These are phyloP conservation scores for Trametes cinnabarina DNA, from an alignment of 768 basidiomycete genomes.

Conservation along the genomic window DNA sequence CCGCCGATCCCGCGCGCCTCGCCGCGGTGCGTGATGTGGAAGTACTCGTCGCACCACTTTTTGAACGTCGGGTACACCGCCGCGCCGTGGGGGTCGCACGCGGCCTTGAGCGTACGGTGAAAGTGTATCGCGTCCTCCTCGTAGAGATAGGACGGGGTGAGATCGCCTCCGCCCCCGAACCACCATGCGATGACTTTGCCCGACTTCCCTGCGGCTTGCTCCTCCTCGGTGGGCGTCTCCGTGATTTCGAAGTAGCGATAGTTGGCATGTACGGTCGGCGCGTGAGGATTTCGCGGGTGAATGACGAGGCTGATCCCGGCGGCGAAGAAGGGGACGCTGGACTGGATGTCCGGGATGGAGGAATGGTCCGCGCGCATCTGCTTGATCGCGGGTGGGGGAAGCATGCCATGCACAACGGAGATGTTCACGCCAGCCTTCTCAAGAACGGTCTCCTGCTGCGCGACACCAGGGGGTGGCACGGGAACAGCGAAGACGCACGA, in stretches of 20 bases:
- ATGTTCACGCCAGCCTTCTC: slow-evolving; percentile 98
- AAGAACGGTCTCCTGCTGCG: slow-evolving; percentile 50
- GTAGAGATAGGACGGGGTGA: slow-evolving; percentile 92
- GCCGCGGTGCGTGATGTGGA: slow-evolving; percentile 82
- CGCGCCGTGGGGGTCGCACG: slow-evolving; percentile 71
- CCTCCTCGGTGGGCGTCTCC: slow-evolving; percentile 37
- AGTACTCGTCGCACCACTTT: slow-evolving; percentile 97
- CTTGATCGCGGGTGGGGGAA: slow-evolving; percentile 86
- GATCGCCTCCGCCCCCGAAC: slow-evolving; percentile 96
- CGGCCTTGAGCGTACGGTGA: slow-evolving; percentile 71
- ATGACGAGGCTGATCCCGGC: slow-evolving; percentile 91
- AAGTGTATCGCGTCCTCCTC: slow-evolving; percentile 86
- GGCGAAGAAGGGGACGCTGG: slow-evolving; percentile 86
- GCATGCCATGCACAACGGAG: slow-evolving; percentile 82
- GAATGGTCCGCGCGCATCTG: slow-evolving; percentile 95
- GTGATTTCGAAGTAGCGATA: slow-evolving; percentile 97
- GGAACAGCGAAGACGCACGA: slow-evolving; percentile 78
- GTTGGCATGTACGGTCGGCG: slow-evolving; percentile 93
- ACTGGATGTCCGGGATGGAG: slow-evolving; percentile 59
- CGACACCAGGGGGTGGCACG: slow-evolving; percentile 35
- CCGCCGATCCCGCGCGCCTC: slow-evolving; percentile 92
- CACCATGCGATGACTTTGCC: slow-evolving; percentile 85
- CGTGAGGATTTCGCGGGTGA: slow-evolving; percentile 90
- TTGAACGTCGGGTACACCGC: slow-evolving; percentile 80
- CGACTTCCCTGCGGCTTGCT: slow-evolving; percentile 26